These are phyloP conservation scores for Gamarada debralockiae DNA, from an alignment of 495 filamentous ascomycete species.

Conservation along the genomic window DNA sequence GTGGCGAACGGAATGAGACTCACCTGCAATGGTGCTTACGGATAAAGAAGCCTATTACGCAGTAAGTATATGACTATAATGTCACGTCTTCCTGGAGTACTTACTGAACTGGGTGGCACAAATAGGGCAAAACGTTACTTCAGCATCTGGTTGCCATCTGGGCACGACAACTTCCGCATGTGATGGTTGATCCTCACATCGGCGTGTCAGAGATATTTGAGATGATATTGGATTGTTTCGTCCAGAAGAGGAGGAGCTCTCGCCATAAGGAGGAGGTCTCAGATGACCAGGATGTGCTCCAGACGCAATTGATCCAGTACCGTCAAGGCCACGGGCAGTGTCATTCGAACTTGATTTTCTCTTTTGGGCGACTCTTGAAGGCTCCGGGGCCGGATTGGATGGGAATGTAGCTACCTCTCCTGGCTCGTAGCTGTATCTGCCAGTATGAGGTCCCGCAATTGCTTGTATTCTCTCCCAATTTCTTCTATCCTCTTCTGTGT, in stretches of 20 bases:
- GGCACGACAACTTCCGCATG: constrained; percentile 45
- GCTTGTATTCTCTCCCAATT: no score
- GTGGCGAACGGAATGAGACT: constrained; percentile 15
- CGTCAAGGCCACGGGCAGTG: no score
- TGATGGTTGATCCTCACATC: background rate
- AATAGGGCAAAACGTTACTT: constrained; percentile 77
- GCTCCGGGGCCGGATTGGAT: no score
- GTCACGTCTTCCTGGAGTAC: background rate
- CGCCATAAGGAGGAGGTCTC: background rate
- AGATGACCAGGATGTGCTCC: background rate
- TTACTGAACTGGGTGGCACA: constrained; percentile 66
- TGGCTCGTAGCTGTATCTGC: no score
- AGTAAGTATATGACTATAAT: background rate
- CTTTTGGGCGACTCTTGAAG: no score
- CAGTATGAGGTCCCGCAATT: no score
- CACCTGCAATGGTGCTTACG: constrained; percentile 88
- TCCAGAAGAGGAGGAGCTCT: background rate
- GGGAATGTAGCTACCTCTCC: no score
- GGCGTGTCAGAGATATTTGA: background rate
- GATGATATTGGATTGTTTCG: background rate
- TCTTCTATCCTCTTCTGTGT: no score
- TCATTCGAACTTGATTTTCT: no score
- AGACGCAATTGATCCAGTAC: background rate
- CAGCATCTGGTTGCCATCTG: constrained; percentile 80
- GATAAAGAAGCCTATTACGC: constrained; percentile 59